Base-by-base conservation (phyloP, 2,329 filamentous ascomycete genomes). In the Tolypocladium sp. region DNA sequence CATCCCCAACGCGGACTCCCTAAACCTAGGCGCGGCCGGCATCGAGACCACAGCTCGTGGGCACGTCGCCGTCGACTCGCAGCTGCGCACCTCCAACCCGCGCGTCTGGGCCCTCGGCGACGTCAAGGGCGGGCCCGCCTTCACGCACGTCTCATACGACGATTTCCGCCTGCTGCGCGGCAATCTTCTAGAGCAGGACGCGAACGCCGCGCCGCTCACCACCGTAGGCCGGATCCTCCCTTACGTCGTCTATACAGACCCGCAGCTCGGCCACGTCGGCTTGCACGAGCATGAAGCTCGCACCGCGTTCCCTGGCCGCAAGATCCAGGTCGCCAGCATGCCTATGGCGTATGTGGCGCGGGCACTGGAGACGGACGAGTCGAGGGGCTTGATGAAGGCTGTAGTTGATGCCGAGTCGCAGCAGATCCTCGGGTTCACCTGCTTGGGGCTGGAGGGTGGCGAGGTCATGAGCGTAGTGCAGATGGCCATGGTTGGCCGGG, bases 61-160 rank as follows among this genome's bases (percentile, higher is more conserved):
- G 38, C 77, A 81, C 62, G 72, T 82, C 58, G 61, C 69, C 9
- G 73, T 76, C 22, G 73, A 78, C 57, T 68, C 76, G 9, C 72
- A 70, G 59, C 77, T 83, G 4, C 69, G 74, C 54, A 83, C 79
- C 1, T 72, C 69, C 25, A 71, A 70, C 0, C 61, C 70, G 1
- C 72, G 69, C 49, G 69, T 83, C 25, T 82, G 77, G 63, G 79
- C 76, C 1, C 64, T 82, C 2, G 81, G 81, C 40, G 80, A 83
- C 62, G 75, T 78, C 55, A 79, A 82, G 58, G 79, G 79, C 52
- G 75, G 75, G 0, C 77, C 79, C 8, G 78, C 78, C 17, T 83
- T 83, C 66, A 83, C 81, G 2, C 81, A 83, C 68, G 76, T 83
- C 62, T 80, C 78, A 4, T 83, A 82, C 69, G 80, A 83, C 67